Evolutionary conservation across 805 yeast genomes (phyloP).

Genomic region (Barnettozyma californica): DNA sequence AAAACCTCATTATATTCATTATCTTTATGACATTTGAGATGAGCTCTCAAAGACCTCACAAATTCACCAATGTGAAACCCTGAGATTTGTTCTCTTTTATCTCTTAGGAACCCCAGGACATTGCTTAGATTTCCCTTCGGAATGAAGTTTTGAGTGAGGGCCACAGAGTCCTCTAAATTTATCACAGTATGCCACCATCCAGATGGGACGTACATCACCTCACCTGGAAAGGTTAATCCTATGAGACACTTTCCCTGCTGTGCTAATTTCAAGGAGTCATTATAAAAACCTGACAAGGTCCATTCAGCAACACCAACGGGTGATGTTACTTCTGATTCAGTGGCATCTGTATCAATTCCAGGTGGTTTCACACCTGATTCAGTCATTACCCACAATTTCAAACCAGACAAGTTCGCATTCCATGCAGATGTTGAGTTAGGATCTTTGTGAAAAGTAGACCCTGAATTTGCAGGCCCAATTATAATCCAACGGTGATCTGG

Average conservation of each 20-base stretch:
- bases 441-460: constrained; percentile 90
- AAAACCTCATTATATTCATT: constrained; percentile 18
- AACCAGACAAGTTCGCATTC: constrained; percentile 74
- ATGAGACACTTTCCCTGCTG: constrained; percentile 47
- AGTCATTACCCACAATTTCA: constrained; percentile 83
- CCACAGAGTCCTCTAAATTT: constrained; percentile 77
- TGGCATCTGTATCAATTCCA: constrained; percentile 72
- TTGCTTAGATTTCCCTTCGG: constrained; percentile 57
- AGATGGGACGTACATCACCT: constrained; percentile 85
- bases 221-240: constrained; percentile 76
- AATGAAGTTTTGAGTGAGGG: constrained; percentile 85
- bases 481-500: constrained; percentile 95
- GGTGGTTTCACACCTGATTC: constrained; percentile 78
- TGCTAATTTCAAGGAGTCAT: constrained; percentile 54
- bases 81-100: constrained; percentile 65
- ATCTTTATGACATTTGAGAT: constrained; percentile 21
- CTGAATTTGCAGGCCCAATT: constrained; percentile 75
- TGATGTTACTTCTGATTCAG: constrained; percentile 83
- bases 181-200: constrained; percentile 98
- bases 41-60: constrained; percentile 28
- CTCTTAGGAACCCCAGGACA: constrained; percentile 62
- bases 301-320: constrained; percentile 94
- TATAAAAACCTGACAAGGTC: constrained; percentile 77
- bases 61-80: constrained; percentile 67
- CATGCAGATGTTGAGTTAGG: constrained; percentile 90